Conservation (phyloP, 305 asterid species). For the Salvia sclarea region DNA sequence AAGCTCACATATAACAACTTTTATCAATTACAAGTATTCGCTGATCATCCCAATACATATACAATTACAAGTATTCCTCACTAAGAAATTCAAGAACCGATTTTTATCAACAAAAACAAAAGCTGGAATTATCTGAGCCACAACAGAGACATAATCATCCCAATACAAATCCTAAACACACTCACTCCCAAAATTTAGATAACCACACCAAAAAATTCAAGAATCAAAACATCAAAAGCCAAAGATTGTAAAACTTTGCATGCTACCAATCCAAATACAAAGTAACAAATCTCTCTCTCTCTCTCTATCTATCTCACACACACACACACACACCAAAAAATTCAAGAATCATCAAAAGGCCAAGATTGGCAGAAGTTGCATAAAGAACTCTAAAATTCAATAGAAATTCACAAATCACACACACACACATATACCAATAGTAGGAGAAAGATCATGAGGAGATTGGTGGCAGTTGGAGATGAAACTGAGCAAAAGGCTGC, state of each 20-base stretch:
- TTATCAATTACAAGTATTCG: too few species aligned
- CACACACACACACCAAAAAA: too few species aligned
- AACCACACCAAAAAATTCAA: neutral
- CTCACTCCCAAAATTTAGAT: neutral
- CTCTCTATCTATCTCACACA: neutral
- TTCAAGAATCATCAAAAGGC: too few species aligned
- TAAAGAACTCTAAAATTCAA: too few species aligned
- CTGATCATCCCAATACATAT: neutral
- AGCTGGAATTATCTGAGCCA: neutral
- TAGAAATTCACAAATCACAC: neutral
- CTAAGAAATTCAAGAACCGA: conserved; percentile 1
- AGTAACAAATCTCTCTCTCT: neutral
- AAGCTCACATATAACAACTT: neutral
- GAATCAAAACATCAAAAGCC: neutral
- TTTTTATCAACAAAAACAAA: neutral
- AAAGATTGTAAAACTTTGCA: neutral
- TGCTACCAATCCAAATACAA: neutral
- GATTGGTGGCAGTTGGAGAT: conserved; percentile 54
- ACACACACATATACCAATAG: conserved; percentile 55
- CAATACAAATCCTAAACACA: neutral
- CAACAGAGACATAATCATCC: neutral
- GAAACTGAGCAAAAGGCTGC: conserved; percentile 77
- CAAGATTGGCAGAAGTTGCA: too few species aligned
- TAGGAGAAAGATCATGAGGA: conserved; percentile 68
- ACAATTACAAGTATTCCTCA: neutral